phyloP scores from a whole-genome alignment of 768 basidiomycete genomes.

The Phlegmacium glaucopus region DNA sequence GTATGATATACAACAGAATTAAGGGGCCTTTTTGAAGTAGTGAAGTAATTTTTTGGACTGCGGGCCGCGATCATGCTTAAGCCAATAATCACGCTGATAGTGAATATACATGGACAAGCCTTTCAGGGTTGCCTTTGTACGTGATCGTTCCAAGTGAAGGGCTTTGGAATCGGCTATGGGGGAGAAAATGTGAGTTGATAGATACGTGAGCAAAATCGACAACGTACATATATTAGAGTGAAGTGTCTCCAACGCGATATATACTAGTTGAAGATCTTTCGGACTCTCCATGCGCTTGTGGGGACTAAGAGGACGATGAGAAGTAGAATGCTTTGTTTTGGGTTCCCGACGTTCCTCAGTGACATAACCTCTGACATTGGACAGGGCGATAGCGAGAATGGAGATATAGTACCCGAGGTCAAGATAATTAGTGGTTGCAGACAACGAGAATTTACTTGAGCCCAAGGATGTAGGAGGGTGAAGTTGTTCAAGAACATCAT shows the following conservation, averaged over 20 bases:
- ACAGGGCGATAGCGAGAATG: conserved; percentile 57
- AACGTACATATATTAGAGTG: conserved; percentile 62
- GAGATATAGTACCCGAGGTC: conserved; percentile 51
- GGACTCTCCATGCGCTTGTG: conserved; percentile 25
- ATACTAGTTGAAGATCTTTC: conserved; percentile 48
- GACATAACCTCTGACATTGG: conserved; percentile 56
- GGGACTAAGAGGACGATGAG: conserved; percentile 12
- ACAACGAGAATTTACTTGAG: conserved; percentile 47
- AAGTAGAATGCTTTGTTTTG: conserved; percentile 8
- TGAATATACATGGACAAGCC: conserved; percentile 58
- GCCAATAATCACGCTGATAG: conserved; percentile 48
- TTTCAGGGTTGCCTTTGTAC: conserved; percentile 67
- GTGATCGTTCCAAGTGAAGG: conserved; percentile 71
- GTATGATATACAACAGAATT: conserved; percentile 1
- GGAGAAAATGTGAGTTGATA: not conserved
- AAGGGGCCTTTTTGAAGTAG: conserved; percentile 21
- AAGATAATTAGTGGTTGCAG: conserved; percentile 58
- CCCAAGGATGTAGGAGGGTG: conserved; percentile 26
- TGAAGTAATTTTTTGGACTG: conserved; percentile 17
- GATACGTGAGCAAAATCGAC: not conserved
- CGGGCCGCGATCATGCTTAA: conserved; percentile 11
- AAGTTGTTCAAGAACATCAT: conserved; percentile 48
- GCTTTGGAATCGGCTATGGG: conserved; percentile 66
- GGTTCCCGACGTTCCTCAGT: conserved; percentile 37
- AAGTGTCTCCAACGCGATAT: conserved; percentile 43